These are phyloP conservation scores for Heterobasidion occidentale DNA, from an alignment of 1,284 basidiomycete genomes.

Conservation along the genomic window DNA sequence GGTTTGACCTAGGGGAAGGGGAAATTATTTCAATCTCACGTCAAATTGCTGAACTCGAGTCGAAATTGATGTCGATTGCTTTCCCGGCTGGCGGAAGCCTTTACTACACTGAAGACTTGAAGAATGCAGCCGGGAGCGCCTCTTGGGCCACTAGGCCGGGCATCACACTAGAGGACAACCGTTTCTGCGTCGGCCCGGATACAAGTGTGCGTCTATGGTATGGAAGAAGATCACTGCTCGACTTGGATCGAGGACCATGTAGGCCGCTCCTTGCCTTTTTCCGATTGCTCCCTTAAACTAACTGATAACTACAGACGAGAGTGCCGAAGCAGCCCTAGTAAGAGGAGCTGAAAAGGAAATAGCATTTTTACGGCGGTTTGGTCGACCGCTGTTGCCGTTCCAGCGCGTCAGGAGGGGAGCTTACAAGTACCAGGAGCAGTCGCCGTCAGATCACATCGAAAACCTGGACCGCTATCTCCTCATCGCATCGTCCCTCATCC, in stretches of 20 bases:
- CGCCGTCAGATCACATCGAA: constrained; percentile 32
- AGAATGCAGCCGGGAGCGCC: constrained; percentile 22
- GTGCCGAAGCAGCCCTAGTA: constrained; percentile 35
- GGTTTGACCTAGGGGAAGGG: constrained; percentile 29
- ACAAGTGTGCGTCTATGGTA: constrained; percentile 34
- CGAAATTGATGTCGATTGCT: constrained; percentile 37
- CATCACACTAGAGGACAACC: constrained; percentile 29
- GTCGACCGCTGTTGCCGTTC: constrained; percentile 39
- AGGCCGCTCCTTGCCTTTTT: constrained; percentile 26
- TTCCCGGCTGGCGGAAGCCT: constrained; percentile 47
- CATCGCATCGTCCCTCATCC: constrained; percentile 30
- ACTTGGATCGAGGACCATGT: constrained; percentile 43
- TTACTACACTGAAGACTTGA: constrained; percentile 36
- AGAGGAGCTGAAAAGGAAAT: constrained; percentile 38
- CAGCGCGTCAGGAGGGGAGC: constrained; percentile 32
- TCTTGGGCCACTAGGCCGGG: constrained; percentile 8
- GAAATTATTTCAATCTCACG: constrained; percentile 35
- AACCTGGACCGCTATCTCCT: constrained; percentile 27
- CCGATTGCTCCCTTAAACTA: constrained; percentile 20
- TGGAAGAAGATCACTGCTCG: constrained; percentile 38
- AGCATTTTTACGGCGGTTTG: constrained; percentile 41
- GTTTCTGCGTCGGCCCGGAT: constrained; percentile 45
- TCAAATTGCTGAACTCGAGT: constrained; percentile 40
- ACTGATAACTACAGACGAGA: constrained; percentile 34
- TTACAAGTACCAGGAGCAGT: constrained; percentile 43